phyloP scores from a whole-genome alignment of 2,329 filamentous ascomycete genomes.

The Zasmidium citrigriseum region DNA sequence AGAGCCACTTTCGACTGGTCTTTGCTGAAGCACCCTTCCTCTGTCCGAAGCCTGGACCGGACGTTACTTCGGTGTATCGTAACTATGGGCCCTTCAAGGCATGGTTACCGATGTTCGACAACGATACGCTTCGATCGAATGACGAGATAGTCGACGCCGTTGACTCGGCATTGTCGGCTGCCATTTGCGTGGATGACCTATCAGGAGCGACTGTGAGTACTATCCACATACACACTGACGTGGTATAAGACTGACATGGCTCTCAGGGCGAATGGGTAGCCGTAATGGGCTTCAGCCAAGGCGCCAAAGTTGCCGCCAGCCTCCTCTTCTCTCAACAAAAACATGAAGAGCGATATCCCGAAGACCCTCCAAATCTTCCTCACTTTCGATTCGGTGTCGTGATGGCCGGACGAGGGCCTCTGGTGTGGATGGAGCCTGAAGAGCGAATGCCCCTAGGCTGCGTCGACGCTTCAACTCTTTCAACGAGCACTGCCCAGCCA shows the following conservation, averaged over 20 bases:
- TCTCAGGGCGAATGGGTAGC: slow-evolving; percentile 63
- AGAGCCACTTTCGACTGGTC: slow-evolving; percentile 38
- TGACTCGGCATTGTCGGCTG: slow-evolving; percentile 46
- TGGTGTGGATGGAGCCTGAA: slow-evolving; percentile 20
- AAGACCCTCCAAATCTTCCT: slow-evolving; percentile 1
- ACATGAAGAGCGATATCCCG: background rate
- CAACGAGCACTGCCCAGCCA: slow-evolving; percentile 7
- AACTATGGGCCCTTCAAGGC: slow-evolving; percentile 38
- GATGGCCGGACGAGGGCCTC: slow-evolving; percentile 12
- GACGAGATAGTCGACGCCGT: slow-evolving; percentile 11
- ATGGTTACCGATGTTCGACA: slow-evolving; percentile 32
- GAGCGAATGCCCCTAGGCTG: slow-evolving; percentile 22
- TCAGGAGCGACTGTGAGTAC: slow-evolving; percentile 52
- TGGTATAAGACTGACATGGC: too few species aligned
- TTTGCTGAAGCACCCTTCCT: slow-evolving; percentile 37
- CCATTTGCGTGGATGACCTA: too few species aligned
- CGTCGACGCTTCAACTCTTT: slow-evolving; percentile 9
- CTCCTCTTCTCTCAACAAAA: slow-evolving; percentile 50
- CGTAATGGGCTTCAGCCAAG: slow-evolving; percentile 67
- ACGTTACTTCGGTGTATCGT: slow-evolving; percentile 41
- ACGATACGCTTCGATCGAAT: slow-evolving; percentile 4
- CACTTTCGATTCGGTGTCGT: slow-evolving; percentile 14
- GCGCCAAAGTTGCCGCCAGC: slow-evolving; percentile 62
- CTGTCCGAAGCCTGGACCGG: slow-evolving; percentile 34
- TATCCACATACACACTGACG: too few species aligned